Evolutionary conservation across 1,284 basidiomycete species (phyloP), one percentile per base, ranked within the genome.

Genomic region (Thelephora terrestris): DNA sequence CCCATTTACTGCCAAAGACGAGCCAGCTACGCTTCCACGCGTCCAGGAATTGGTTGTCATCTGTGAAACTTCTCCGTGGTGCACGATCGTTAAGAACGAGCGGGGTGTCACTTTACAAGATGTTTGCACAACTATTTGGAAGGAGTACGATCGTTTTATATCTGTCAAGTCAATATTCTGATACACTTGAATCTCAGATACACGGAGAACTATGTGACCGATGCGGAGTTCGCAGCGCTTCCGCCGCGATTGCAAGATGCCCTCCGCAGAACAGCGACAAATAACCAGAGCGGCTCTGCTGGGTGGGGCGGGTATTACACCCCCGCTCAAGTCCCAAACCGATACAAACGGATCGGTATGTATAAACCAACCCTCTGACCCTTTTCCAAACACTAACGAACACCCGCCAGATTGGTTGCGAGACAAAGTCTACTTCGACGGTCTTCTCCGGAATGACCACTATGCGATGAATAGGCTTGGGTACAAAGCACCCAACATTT

Each of bases 1-100:
- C 14, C 71, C 74, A 2, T 83, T 88, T 57, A 71, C 70, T 0
- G 70, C 71, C 36, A 84, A 82, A 58, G 80, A 85, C 56, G 79
- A 89, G 60, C 84, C 85, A 1, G 86, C 87, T 20, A 88, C 85
- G 2, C 67, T 88, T 23, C 87, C 86, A 1, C 78, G 86, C 40
- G 80, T 88, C n/a, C 67, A 70, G 21, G 78, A 85, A 55, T 65
- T 90, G 51, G 76, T 84, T 53, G 71, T 90, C 53, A 81, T 90
- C 60, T 79, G 79, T n/a, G 74, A 79, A 43, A 64, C 71, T 37
- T 80, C 76, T 43, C 86, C 86, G 2, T 90, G 86, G 86, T 87
- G 85, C 61, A 86, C 85, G 9, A 78, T 79, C 50, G 72, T 90
- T 42, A 77, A 71, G 59, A 88, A 85, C 57, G 77, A 81, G 9